Base-by-base conservation (phyloP, 2,329 filamentous ascomycete species). In the Arthrobotrys sphaeroides region DNA sequence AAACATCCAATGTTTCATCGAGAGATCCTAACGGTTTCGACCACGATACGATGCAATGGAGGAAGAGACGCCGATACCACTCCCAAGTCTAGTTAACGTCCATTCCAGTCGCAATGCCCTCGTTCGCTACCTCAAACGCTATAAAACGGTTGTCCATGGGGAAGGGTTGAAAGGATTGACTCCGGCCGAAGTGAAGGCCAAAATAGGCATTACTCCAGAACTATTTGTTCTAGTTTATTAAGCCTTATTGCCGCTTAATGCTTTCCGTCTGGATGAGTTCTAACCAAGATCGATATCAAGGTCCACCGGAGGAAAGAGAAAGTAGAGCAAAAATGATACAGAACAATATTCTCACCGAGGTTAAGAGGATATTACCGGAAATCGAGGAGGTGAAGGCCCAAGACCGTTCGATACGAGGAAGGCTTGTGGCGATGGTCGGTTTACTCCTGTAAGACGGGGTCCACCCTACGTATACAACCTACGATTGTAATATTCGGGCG, bases 371-470 rank as follows among this genome's bases (percentile, higher is more conserved):
- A 22, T 12, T 67, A 7, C 2, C 20, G 20, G 64, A 67, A 9
- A 45, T 67, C 12, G 53, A 59, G 2, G 49, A 53, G 3, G 49
- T 59, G 1, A 47, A 49, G 42, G 12, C 12, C 5, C 28, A 49
- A 9, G 43, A 47, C 13, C 33, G 18, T 9, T 40, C 53, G 7
- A 31, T 59, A 3, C 49, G 42, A 3, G 49, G 10, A 12, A 43
- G 64, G 26, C 51, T 67, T 10, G 26, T 38, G 10, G 64, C 49
- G 3, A n/a, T 57, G 3, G 13, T 47, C 6, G 64, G 64, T 0
- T 28, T 67, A 7, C 22, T 67, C 12, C 16, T 67, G 64, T 67
- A 38, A 57, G 64, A 40, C 24, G n/a, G n/a, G n/a, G n/a, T n/a
- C n/a, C n/a, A n/a, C n/a, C n/a, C n/a, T n/a, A n/a, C n/a, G 16